phyloP scores from a whole-genome alignment of 345 rosid species.

The Gossypium arboreum region DNA sequence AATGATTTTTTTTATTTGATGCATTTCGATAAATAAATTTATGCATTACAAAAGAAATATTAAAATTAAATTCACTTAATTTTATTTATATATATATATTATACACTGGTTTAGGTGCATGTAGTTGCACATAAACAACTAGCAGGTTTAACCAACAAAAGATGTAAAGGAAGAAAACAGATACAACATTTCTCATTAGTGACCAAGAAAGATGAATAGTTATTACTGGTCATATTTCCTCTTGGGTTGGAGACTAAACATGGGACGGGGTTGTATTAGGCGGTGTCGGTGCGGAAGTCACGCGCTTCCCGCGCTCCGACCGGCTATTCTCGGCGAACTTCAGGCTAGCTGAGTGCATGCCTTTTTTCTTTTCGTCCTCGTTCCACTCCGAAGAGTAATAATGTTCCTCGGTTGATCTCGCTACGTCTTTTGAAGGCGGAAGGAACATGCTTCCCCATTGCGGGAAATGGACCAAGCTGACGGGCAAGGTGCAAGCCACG shows the following conservation, averaged over 20 bases:
- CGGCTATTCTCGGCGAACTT: slow-evolving; percentile 72
- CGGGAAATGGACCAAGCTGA: slow-evolving; percentile 59
- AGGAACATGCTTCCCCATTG: slow-evolving; percentile 88
- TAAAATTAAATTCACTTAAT: too few relatives aligned
- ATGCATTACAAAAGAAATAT: too few relatives aligned
- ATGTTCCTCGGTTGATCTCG: slow-evolving; percentile 46
- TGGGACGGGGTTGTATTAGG: slow-evolving; percentile 37
- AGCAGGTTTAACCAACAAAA: too few relatives aligned
- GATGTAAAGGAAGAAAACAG: too few relatives aligned
- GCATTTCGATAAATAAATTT: too few relatives aligned
- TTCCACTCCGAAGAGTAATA: slow-evolving; percentile 61
- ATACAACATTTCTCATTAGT: too few relatives aligned
- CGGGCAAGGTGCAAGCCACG: slow-evolving; percentile 57
- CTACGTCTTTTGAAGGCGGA: slow-evolving; percentile 42
- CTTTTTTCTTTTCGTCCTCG: slow-evolving; percentile 60
- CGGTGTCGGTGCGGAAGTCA: slow-evolving; percentile 46
- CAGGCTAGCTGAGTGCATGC: slow-evolving; percentile 61
- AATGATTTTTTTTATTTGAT: too few relatives aligned
- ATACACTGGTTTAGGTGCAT: too few relatives aligned
- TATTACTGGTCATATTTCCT: too few relatives aligned
- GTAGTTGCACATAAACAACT: too few relatives aligned
- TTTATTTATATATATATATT: too few relatives aligned
- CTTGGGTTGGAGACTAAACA: slow-evolving; percentile 28
- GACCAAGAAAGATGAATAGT: too few relatives aligned
- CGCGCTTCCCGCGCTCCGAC: slow-evolving; percentile 61